Percentiles rank a stretch among this genome's conserved stretches.
Evolutionary conservation across 192 early-diverging fungal genomes (phyloP).

Genomic region (Coemansia sp.): DNA sequence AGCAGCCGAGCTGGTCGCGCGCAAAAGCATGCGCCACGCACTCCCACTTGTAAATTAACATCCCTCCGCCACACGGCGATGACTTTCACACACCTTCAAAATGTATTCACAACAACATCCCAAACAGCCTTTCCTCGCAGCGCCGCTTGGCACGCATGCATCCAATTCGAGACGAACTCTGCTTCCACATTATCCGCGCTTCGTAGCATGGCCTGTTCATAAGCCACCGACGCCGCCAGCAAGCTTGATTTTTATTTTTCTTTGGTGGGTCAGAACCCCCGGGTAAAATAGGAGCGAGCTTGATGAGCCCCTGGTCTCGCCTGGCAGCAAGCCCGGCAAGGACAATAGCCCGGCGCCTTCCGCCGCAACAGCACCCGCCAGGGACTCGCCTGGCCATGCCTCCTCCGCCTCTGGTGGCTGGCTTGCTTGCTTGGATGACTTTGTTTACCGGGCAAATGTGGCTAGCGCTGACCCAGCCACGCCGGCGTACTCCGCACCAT

Average conservation of each 20-base stretch:
- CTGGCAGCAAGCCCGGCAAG: constrained; percentile 15
- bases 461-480: neutral
- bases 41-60: neutral
- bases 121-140: too few relatives aligned
- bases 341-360: neutral
- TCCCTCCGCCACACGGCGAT: too few relatives aligned
- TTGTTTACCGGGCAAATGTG: neutral
- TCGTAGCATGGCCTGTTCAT: constrained; percentile 8
- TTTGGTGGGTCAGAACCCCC: too few relatives aligned
- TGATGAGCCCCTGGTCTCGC: constrained; percentile 31
- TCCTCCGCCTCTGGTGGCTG: neutral
- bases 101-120: neutral
- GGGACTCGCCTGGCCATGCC: constrained; percentile 1
- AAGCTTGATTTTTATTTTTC: constrained; percentile 6
- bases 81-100: neutral
- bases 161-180: too few relatives aligned
- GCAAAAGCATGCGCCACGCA: neutral
- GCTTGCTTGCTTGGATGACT: neutral
- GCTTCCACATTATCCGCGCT: constrained; percentile 12
- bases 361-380: neutral
- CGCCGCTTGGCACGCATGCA: too few relatives aligned
- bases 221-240: neutral
- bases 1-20: too few relatives aligned
- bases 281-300: too few relatives aligned
- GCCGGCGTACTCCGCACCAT: constrained; percentile 49